Base-by-base conservation (phyloP, 2,329 filamentous ascomycete genomes). In the Ascochyta koolunga region DNA sequence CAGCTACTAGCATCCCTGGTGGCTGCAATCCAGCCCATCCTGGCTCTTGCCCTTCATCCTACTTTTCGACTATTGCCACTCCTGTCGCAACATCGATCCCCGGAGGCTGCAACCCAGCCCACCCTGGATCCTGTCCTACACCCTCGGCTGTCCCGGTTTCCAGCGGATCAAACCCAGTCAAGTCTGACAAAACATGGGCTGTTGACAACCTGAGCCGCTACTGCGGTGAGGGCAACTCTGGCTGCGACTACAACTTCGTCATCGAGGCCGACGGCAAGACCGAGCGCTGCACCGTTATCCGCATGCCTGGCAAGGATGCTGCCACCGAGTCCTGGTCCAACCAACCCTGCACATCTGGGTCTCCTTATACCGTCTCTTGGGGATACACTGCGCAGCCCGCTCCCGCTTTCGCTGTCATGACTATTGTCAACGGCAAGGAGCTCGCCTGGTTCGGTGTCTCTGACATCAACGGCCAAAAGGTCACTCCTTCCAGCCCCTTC, bases 231-330 rank as follows among this genome's bases (percentile, higher is more conserved):
- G 57, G 36, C 33, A 62, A 62, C 49, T 43, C 54, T 1, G 54
- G 59, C 21, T 62, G 59, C 51, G 59, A 62, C 43, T 62, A 62
- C 51, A 60, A 62, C 43, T 62, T 62, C 13, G 46, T 46, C 25
- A 19, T 60, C n/a, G 46, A 45, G 11, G 51, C 54, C 18, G 21
- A 58, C 13, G 45, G 57, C 51, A 52, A 58, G 21, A 56, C 59
- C 5, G 43, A 61, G 36, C 53, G 48, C 13, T 61, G 59, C 50
- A 61, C 56, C 15, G 41, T 61, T 18, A 43, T 57, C 13, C 59
- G 59, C 38, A 57, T 53, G 53, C 59, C 59, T 3, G 59, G 56
- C 7, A 50, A 52, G 36, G 45, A 59, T 21, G 59, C 59, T 27
- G 56, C 59, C 2, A 53, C 37, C 10, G 59, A 61, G 27, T 57